These are phyloP conservation scores for Cryptococcus sp. DNA, from an alignment of 1,284 basidiomycete genomes.

Conservation along the genomic window DNA sequence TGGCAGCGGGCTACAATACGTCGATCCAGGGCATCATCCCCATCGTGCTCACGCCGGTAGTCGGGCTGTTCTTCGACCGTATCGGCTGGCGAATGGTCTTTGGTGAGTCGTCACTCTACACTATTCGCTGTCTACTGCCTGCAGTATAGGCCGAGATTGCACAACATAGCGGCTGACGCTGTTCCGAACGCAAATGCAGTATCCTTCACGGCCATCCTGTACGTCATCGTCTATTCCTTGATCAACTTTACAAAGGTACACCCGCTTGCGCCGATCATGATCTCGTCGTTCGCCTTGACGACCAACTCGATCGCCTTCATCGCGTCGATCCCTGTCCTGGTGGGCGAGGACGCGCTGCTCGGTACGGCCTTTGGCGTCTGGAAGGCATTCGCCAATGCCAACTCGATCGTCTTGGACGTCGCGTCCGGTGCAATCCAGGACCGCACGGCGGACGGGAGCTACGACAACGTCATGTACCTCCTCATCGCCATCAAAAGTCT, in stretches of 20 bases:
- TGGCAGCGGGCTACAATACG: slow-evolving; percentile 54
- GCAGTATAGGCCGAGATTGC: slow-evolving; percentile 20
- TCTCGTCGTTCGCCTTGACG: slow-evolving; percentile 50
- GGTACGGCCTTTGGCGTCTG: slow-evolving; percentile 56
- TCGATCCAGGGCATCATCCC: slow-evolving; percentile 53
- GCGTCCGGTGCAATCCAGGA: slow-evolving; percentile 54
- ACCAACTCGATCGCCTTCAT: slow-evolving; percentile 53
- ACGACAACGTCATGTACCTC: slow-evolving; percentile 52
- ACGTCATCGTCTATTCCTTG: slow-evolving; percentile 52
- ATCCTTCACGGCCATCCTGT: slow-evolving; percentile 45
- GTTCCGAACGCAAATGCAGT: too few relatives aligned
- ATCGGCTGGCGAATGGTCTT: slow-evolving; percentile 47
- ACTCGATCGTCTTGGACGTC: slow-evolving; percentile 51
- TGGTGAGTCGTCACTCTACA: slow-evolving; percentile 12
- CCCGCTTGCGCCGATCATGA: slow-evolving; percentile 49
- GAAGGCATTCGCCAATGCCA: slow-evolving; percentile 51
- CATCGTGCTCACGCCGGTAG: slow-evolving; percentile 53
- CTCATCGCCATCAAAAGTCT: slow-evolving; percentile 54
- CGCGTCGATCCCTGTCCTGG: slow-evolving; percentile 53
- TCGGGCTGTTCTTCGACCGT: slow-evolving; percentile 48
- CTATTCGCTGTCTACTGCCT: slow-evolving; percentile 27
- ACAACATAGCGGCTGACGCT: too few relatives aligned
- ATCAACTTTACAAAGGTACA: slow-evolving; percentile 53
- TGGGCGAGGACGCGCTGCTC: slow-evolving; percentile 49
- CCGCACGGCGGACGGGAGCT: slow-evolving; percentile 39